Percentiles rank a stretch among this genome's conserved stretches.
Evolutionary conservation across 305 asterid genomes (phyloP).

Genomic region (Caryopteris hybrid): DNA sequence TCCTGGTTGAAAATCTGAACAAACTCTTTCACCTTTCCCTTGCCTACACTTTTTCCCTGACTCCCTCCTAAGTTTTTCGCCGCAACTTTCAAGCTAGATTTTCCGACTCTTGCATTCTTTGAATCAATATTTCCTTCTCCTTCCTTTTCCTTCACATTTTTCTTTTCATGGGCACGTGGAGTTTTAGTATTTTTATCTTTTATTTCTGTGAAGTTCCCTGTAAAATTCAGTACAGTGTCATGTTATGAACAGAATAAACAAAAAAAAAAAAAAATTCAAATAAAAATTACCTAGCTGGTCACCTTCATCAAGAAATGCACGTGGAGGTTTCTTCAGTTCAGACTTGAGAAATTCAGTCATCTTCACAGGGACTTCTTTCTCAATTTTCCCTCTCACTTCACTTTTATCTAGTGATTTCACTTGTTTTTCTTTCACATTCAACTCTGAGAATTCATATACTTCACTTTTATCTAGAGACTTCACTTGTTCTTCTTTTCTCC

Average conservation of each 20-base stretch:
- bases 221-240: constrained; percentile 20
- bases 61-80: constrained; percentile 21
- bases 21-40: constrained; percentile 69
- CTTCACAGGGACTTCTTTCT: too few relatives aligned
- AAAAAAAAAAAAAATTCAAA: not conserved
- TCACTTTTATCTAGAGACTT: too few relatives aligned
- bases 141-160: constrained; percentile 35
- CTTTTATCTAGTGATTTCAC: too few relatives aligned
- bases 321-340: constrained; percentile 28
- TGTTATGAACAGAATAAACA: too few relatives aligned
- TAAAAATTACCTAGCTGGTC: constrained; percentile 42
- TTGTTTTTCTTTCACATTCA: too few relatives aligned
- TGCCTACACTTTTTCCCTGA: constrained; percentile 39
- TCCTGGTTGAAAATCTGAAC: constrained; percentile 76
- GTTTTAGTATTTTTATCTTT: constrained; percentile 26
- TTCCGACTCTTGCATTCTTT: constrained; percentile 19
- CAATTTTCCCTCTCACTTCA: too few relatives aligned
- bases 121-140: constrained; percentile 7
- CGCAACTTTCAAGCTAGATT: constrained; percentile 23
- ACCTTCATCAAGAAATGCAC: constrained; percentile 30
- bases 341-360: constrained; percentile 23
- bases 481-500: constrained; percentile 7
- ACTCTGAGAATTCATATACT: too few relatives aligned
- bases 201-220: constrained; percentile 28
- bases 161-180: constrained; percentile 15